Evolutionary conservation across 2,329 filamentous ascomycete species (phyloP).

Genomic region (Colletotrichum sidae): DNA sequence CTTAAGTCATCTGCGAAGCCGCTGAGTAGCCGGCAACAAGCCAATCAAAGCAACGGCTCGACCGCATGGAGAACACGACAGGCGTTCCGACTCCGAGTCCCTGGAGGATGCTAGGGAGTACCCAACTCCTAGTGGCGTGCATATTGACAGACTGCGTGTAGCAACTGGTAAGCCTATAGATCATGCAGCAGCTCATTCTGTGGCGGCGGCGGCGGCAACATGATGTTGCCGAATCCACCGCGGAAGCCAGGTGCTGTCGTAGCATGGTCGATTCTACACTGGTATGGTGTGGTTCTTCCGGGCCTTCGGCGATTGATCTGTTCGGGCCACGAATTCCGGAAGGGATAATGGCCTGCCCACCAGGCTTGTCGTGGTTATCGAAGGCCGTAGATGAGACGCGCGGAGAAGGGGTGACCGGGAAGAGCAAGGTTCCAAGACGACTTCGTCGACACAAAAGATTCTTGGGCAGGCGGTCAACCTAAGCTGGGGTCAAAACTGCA

Average conservation of each 20-base stretch:
- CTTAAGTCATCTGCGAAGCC: slow-evolving; percentile 19
- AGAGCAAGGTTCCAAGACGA: slow-evolving; percentile 15
- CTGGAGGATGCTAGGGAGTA: slow-evolving; percentile 9
- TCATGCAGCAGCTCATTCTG: slow-evolving; percentile 3
- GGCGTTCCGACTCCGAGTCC: slow-evolving; percentile 22
- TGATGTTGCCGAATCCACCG: slow-evolving; percentile 18
- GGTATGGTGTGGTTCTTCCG: slow-evolving; percentile 15
- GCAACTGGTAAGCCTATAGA: background rate
- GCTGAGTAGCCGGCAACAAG: slow-evolving; percentile 9
- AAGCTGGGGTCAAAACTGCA: background rate
- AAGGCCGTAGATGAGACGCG: slow-evolving; percentile 28
- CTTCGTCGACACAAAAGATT: slow-evolving; percentile 13
- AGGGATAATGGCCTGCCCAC: slow-evolving; percentile 15
- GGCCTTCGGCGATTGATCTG: slow-evolving; percentile 23
- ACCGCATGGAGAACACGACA: slow-evolving; percentile 11
- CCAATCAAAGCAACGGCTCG: slow-evolving; percentile 14
- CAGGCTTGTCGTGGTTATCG: slow-evolving; percentile 9
- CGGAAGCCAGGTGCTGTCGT: background rate
- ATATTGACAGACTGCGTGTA: background rate
- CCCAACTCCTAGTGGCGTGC: background rate
- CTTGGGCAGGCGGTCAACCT: slow-evolving; percentile 12
- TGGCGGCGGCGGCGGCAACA: slow-evolving; percentile 12
- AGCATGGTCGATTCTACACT: background rate
- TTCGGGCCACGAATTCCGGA: slow-evolving; percentile 29
- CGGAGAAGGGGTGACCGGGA: slow-evolving; percentile 30